Conservation (phyloP, 257 asterid species). For the Fraxinus anomala region DNA sequence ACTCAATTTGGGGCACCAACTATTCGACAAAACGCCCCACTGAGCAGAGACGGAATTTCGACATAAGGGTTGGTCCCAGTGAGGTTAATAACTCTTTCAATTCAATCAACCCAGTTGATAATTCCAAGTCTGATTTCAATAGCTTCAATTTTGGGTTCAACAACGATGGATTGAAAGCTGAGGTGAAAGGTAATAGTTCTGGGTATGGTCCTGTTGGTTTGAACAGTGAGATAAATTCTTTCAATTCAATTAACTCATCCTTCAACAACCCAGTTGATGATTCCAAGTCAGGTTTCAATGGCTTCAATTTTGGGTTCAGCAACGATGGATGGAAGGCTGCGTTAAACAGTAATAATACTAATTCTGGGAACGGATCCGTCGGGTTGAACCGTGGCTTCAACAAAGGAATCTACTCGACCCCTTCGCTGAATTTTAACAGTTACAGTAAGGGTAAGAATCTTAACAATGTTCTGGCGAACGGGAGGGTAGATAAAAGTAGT, state of each 20-base stretch:
- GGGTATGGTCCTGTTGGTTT: constrained; percentile 20
- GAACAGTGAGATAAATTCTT: neutral
- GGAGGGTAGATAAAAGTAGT: constrained; percentile 50
- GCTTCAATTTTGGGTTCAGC: constrained; percentile 31
- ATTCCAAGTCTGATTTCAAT: constrained; percentile 45
- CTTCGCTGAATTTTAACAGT: constrained; percentile 46
- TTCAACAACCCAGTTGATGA: neutral
- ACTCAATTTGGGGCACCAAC: constrained; percentile 86
- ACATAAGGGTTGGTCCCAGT: constrained; percentile 64
- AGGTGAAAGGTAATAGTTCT: constrained; percentile 15
- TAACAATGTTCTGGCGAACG: constrained; percentile 43
- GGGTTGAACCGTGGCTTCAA: constrained; percentile 89
- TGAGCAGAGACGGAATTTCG: constrained; percentile 77
- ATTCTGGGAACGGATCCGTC: constrained; percentile 50
- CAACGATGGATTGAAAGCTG: constrained; percentile 5
- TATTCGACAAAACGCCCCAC: constrained; percentile 59
- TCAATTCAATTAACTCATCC: neutral
- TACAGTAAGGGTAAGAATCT: constrained; percentile 49
- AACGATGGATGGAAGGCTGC: constrained; percentile 59
- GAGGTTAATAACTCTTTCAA: constrained; percentile 16
- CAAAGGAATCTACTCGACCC: constrained; percentile 63
- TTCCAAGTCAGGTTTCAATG: constrained; percentile 16
- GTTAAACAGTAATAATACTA: constrained; percentile 29
- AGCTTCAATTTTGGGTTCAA: constrained; percentile 31
- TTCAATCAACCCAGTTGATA: constrained; percentile 26